Base-by-base conservation (phyloP, 2,329 filamentous ascomycete species). In the Fusarium nodosum region DNA sequence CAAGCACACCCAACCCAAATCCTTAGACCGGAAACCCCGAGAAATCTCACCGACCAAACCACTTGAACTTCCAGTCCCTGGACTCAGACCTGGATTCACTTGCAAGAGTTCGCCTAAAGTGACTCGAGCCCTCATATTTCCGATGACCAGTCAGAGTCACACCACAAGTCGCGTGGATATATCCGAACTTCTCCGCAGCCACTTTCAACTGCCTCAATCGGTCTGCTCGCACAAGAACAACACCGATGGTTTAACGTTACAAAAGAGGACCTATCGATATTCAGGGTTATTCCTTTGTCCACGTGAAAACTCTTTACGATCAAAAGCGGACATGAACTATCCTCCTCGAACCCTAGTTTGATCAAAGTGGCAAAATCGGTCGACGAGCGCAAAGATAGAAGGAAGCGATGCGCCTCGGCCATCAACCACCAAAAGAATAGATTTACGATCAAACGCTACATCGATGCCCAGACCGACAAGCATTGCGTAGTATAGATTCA, bases 141-240 rank as follows among this genome's bases (percentile, higher is more conserved):
- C 59, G 63, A 64, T 20, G 42, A 46, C 51, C 31, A 58, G 58
- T 45, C 39, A 67, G 28, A 64, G 48, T 70, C 68, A 70, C 55
- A 68, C 67, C 68, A 70, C 67, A 57, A 41, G 56, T 60, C 52
- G 67, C 59, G 39, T 57, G 68, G 68, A 55, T 18, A 39, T 54
- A 45, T 41, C 68, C 68, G 68, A 64, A 38, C 59, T 68, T 58
- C 50, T 61, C 66, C 66, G 57, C 30, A 63, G 16, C 50, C 46
- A 38, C 30, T n/a, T 34, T 42, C 20, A 16, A 36, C 51, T 36
- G 24, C 15, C 47, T 34, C 31, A 10, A 50, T 34, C 51, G 33
- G 30, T 26, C 42, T 54, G 52, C 54, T 33, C 34, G 7, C 38
- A 41, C 26, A 45, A 33, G 11, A 41, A 51, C 26, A 38, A 28